These are phyloP conservation scores for Arthroderma sp. DNA, from an alignment of 2,329 filamentous ascomycete species.

Conservation along the genomic window DNA sequence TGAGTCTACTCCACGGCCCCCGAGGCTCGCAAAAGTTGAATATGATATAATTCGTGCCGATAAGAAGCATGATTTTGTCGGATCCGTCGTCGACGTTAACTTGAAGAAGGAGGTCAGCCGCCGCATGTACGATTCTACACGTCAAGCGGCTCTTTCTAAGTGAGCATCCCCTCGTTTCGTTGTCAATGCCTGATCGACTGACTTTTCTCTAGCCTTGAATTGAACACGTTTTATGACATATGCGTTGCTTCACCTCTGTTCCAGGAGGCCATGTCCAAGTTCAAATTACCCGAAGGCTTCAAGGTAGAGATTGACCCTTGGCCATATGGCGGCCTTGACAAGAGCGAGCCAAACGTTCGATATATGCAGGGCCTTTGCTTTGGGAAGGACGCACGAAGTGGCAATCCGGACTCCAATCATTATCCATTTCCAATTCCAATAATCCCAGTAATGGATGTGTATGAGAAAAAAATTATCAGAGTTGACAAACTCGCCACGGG, in stretches of 20 bases:
- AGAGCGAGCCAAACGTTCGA: slow-evolving; percentile 33
- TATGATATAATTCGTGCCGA: slow-evolving; percentile 31
- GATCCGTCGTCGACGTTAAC: slow-evolving; percentile 40
- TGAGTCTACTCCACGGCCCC: slow-evolving; percentile 28
- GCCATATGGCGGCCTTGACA: slow-evolving; percentile 43
- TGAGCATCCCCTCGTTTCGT: slow-evolving; percentile 12
- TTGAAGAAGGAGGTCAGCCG: slow-evolving; percentile 30
- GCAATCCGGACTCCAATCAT: slow-evolving; percentile 46
- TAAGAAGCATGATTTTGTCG: slow-evolving; percentile 41
- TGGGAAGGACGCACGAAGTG: slow-evolving; percentile 33
- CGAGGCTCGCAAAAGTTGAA: slow-evolving; percentile 39
- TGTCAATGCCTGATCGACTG: background rate
- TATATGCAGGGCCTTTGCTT: slow-evolving; percentile 45
- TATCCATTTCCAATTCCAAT: slow-evolving; percentile 50
- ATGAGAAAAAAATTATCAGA: slow-evolving; percentile 42
- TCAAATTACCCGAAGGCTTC: slow-evolving; percentile 42
- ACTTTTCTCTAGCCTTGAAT: slow-evolving; percentile 27
- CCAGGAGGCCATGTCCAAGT: slow-evolving; percentile 37
- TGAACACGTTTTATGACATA: slow-evolving; percentile 34
- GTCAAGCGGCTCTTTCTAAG: slow-evolving; percentile 37
- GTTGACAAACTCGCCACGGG: slow-evolving; percentile 45
- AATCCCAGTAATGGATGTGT: slow-evolving; percentile 46
- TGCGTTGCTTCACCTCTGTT: slow-evolving; percentile 42
- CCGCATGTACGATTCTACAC: slow-evolving; percentile 34
- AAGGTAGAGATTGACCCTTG: slow-evolving; percentile 44